Base-by-base conservation (phyloP, 2,329 filamentous ascomycete genomes). In the Trichothecium roseum region DNA sequence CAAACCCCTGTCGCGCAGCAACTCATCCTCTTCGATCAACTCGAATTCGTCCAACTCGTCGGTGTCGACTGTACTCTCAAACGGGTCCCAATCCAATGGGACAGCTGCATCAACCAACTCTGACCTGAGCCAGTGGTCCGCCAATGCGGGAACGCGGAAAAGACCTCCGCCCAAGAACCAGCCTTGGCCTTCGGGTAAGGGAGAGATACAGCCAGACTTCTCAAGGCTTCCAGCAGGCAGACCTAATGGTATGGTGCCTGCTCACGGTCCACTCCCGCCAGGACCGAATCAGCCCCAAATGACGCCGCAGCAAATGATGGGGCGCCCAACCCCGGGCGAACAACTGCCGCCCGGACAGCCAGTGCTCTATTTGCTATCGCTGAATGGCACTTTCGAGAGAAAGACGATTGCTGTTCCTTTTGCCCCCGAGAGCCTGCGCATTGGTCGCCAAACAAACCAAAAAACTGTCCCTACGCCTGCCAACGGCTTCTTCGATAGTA, bases 401-500 rank as follows among this genome's bases (percentile, higher is more conserved):
- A 98, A 98, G 63, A 91, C 88, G 30, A 96, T 98, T 48, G 84
- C 75, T 24, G 85, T 98, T 3, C 91, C 91, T 1, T 94, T 84
- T 55, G 84, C 76, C 44, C 91, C 91, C n/a, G 89, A 96, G n/a
- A 82, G 84, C 28, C 68, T 98, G 34, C 80, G 87, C 43, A 94
- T 98, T 52, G 91, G 91, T 30, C 82, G 91, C 32, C 91, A 98
- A 60, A 98, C 91, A 15, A 98, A 98, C 58, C 84, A 86, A 45
- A 96, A 94, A 60, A 96, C 91, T 0, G 74, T 93, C 10, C 91
- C 91, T 0, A 94, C 88, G 1, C 79, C 86, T 1, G 64, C 80
- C 41, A 98, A 98, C 60, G 91, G 91, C 26, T 98, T 84, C 59
- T 98, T 98, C 52, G 91, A 98, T 57, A 96, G 89, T 35, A 98